phyloP scores from a whole-genome alignment of 495 filamentous ascomycete species.

The Xylaria cubensis region DNA sequence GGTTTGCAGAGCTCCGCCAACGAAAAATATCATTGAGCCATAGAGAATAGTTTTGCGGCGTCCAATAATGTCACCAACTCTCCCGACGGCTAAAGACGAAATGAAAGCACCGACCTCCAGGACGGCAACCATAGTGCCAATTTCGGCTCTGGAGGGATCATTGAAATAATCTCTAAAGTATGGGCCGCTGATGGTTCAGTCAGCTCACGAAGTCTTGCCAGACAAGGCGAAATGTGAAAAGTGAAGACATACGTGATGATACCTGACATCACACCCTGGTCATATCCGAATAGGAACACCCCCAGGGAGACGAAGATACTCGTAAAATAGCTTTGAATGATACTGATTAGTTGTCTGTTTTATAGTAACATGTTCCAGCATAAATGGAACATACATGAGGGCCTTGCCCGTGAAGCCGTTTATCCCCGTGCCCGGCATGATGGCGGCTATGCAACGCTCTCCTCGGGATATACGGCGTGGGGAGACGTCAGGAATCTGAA shows the following conservation, averaged over 20 bases:
- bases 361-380: neutral
- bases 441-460: constrained; percentile 73
- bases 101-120: constrained; percentile 93
- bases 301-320: constrained; percentile 97
- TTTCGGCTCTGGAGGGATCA: constrained; percentile 79
- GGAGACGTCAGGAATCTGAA: constrained; percentile 75
- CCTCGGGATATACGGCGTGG: constrained; percentile 65
- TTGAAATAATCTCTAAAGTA: constrained; percentile 93
- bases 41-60: constrained; percentile 91
- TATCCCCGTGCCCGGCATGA: constrained; percentile 85
- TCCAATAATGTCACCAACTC: constrained; percentile 89
- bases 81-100: constrained; percentile 86
- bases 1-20: constrained; percentile 86
- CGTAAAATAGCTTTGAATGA: constrained; percentile 80
- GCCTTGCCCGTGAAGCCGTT: constrained; percentile 96
- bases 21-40: constrained; percentile 88
- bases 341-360: constrained; percentile 48
- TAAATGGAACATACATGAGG: constrained; percentile 72
- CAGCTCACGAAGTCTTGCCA: constrained; percentile 28
- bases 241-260: constrained; percentile 86
- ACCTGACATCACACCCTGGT: constrained; percentile 99
- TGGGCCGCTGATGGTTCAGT: constrained; percentile 63
- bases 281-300: constrained; percentile 98
- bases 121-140: constrained; percentile 97
- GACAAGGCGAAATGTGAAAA: constrained; percentile 24